Percentiles rank a stretch among this genome's conserved stretches.
Conservation (phyloP, 257 asterid species). For the Prunella vulgaris region DNA sequence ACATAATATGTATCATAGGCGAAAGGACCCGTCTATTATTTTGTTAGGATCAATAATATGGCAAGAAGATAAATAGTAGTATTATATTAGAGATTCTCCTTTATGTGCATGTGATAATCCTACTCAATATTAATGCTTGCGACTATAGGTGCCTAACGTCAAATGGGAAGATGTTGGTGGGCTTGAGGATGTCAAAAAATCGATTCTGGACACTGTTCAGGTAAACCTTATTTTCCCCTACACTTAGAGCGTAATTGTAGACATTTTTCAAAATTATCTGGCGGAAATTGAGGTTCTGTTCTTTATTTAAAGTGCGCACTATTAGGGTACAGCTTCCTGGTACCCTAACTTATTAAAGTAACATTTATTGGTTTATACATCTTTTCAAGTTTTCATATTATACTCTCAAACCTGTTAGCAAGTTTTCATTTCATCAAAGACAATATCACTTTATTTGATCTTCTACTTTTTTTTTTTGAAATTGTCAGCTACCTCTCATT, state of each 20-base stretch:
- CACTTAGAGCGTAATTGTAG: neutral
- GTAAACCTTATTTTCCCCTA: conserved; percentile 33
- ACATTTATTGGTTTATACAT: neutral
- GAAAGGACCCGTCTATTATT: neutral
- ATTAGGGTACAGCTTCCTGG: neutral
- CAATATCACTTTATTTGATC: conserved; percentile 1
- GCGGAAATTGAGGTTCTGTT: neutral
- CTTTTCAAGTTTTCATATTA: too few relatives aligned
- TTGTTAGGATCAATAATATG: conserved; percentile 4
- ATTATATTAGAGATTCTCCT: neutral
- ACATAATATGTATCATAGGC: neutral
- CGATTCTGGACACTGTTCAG: conserved; percentile 96
- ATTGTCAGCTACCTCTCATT: conserved; percentile 80
- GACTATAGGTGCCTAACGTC: conserved; percentile 71
- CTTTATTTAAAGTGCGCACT: neutral
- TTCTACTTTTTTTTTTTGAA: neutral
- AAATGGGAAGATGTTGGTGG: conserved; percentile 99
- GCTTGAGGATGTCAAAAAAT: conserved; percentile 94
- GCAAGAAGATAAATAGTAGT: neutral
- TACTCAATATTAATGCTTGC: conserved; percentile 18
- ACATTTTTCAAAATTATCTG: neutral
- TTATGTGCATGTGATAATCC: conserved; percentile 10
- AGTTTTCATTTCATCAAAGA: neutral
- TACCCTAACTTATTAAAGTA: neutral
- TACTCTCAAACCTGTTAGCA: neutral